Evolutionary conservation across 768 basidiomycete species (phyloP).

Genomic region (Aureoboletus auriporus): DNA sequence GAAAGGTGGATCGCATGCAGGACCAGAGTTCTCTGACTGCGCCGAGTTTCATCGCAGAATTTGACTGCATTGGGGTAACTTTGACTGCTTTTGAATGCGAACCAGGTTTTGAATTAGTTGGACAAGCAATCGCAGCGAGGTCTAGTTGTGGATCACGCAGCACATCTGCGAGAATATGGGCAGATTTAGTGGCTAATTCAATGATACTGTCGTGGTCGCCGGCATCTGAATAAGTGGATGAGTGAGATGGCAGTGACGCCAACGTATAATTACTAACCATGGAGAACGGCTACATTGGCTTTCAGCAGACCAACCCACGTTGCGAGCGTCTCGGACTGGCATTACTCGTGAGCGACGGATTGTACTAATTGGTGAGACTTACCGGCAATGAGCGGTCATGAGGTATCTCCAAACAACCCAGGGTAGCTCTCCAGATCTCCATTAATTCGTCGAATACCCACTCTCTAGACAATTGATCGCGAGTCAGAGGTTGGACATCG

Average conservation of each 20-base stretch:
- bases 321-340: conserved; percentile 43
- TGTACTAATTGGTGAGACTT: conserved; percentile 19
- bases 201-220: conserved; percentile 38
- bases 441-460: conserved; percentile 53
- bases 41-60: conserved; percentile 52
- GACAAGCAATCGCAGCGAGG: conserved; percentile 29
- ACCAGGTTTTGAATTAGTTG: conserved; percentile 7
- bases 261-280: conserved; percentile 46
- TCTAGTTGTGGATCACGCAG: conserved; percentile 45
- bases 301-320: conserved; percentile 58
- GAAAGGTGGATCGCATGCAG: conserved; percentile 40
- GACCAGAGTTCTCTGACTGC: conserved; percentile 59
- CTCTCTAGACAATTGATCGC: conserved; percentile 50
- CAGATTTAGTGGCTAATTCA: conserved; percentile 39
- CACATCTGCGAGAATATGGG: conserved; percentile 45
- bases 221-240: conserved; percentile 31
- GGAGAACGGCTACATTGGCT: conserved; percentile 41
- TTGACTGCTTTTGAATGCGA: conserved; percentile 7
- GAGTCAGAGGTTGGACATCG: conserved; percentile 55
- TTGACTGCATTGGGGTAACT: conserved; percentile 24
- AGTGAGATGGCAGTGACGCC: background rate
- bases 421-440: conserved; percentile 48
- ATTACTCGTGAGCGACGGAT: conserved; percentile 3
- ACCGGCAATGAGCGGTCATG: conserved; percentile 50
- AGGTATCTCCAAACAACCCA: conserved; percentile 41